Percentiles rank a stretch among this genome's conserved stretches.
These are phyloP conservation scores for Chlamydomonas sp. DNA, from an alignment of 139 green algal species.

Conservation along the genomic window DNA sequence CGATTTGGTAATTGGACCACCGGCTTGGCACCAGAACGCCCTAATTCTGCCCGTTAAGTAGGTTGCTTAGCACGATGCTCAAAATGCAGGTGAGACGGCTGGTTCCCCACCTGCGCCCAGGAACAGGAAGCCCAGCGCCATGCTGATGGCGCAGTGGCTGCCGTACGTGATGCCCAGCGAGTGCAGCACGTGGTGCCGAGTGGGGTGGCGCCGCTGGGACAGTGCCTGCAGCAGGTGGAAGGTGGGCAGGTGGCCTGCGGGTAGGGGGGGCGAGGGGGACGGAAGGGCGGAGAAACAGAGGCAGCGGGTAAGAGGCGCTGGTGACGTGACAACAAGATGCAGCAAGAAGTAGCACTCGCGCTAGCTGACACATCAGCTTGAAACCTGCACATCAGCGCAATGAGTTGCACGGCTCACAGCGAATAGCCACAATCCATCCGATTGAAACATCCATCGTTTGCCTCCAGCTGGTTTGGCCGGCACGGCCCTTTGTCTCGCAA, in stretches of 20 bases:
- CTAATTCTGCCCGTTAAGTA: neutral
- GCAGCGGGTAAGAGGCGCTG: neutral
- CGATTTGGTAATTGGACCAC: neutral
- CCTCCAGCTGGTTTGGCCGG: too few relatives aligned
- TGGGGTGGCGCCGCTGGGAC: constrained; percentile 30
- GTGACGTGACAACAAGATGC: neutral
- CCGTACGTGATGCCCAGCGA: constrained; percentile 73
- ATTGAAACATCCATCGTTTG: too few relatives aligned
- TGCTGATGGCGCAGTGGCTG: constrained; percentile 84
- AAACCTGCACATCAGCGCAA: too few relatives aligned
- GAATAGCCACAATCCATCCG: too few relatives aligned
- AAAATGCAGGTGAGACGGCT: neutral
- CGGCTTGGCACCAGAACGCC: neutral
- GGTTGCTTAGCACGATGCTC: too few relatives aligned
- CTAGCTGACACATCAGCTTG: too few relatives aligned
- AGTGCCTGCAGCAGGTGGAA: constrained; percentile 85
- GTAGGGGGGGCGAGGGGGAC: neutral
- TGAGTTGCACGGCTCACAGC: too few relatives aligned
- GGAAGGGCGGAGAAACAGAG: neutral
- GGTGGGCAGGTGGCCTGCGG: constrained; percentile 83
- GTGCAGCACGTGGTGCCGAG: constrained; percentile 11
- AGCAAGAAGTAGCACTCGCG: neutral
- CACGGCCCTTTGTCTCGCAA: too few relatives aligned
- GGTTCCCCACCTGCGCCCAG: constrained; percentile 69
- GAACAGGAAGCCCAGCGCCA: constrained; percentile 94